These are phyloP conservation scores for Pinus albicaulis DNA, from an alignment of 75 land plant genomes.

Conservation along the genomic window DNA sequence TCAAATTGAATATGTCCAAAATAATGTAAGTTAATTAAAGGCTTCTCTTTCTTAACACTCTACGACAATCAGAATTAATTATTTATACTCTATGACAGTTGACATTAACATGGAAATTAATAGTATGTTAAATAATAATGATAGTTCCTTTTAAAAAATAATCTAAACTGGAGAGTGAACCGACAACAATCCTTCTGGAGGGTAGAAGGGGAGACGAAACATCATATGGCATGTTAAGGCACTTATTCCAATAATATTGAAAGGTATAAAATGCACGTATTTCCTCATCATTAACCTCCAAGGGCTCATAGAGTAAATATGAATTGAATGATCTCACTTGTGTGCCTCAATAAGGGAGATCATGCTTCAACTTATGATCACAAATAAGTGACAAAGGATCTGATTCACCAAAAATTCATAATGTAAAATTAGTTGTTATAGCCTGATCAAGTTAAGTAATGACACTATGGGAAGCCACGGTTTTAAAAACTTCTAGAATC, in stretches of 20 bases:
- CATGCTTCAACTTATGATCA: constrained; percentile 82
- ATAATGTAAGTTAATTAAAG: background rate
- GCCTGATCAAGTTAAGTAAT: background rate
- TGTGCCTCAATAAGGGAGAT: constrained; percentile 57
- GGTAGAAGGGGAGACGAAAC: constrained; percentile 88
- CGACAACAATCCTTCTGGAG: constrained; percentile 66
- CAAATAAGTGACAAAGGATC: constrained; percentile 88
- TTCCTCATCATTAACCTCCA: constrained; percentile 86
- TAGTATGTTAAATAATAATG: background rate
- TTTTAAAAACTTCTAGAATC: background rate
- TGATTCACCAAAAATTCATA: constrained; percentile 21
- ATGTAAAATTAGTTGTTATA: background rate
- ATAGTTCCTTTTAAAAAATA: background rate
- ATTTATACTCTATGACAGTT: background rate
- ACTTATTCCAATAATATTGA: constrained; percentile 72
- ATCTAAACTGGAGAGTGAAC: constrained; percentile 13
- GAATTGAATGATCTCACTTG: constrained; percentile 77
- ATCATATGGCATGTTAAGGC: constrained; percentile 87
- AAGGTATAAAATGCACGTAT: constrained; percentile 75
- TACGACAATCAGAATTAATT: too few species aligned
- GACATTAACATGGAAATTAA: background rate
- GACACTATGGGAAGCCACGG: background rate
- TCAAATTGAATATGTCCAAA: background rate
- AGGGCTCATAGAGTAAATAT: constrained; percentile 88
- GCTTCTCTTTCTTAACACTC: background rate